phyloP scores from a whole-genome alignment of 2,329 filamentous ascomycete species.

The Talaromyces sp. region DNA sequence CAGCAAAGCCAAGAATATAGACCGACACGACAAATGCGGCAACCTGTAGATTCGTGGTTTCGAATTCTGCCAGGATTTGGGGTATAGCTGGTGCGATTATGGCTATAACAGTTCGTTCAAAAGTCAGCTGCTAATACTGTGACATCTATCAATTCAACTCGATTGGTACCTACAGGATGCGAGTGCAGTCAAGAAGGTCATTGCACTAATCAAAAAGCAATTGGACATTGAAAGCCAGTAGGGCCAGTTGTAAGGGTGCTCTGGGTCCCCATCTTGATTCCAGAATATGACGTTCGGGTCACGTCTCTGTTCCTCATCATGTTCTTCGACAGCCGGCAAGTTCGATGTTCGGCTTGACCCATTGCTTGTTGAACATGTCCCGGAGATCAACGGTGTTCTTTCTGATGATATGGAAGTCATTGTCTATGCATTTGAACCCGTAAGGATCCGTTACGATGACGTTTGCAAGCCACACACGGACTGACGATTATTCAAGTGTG shows the following conservation, averaged over 20 bases:
- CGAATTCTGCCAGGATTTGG: not conserved
- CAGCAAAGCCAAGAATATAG: constrained; percentile 57
- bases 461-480: no score
- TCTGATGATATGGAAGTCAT: not conserved
- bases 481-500: no score
- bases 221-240: not conserved
- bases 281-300: not conserved
- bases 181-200: not conserved
- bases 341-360: not conserved
- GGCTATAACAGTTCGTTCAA: not conserved
- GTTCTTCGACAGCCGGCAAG: not conserved
- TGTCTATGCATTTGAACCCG: no score
- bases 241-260: not conserved
- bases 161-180: not conserved
- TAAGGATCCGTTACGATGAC: no score
- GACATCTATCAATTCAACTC: no score
- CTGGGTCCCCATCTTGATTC: not conserved
- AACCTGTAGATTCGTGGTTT: constrained; percentile 21
- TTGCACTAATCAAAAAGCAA: not conserved
- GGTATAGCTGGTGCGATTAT: not conserved
- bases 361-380: not conserved
- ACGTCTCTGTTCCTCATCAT: not conserved
- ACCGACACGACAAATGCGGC: constrained; percentile 57
- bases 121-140: no score
- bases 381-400: not conserved